These are phyloP conservation scores for Sporothrix schenckii DNA, from an alignment of 2,329 filamentous ascomycete species.

Conservation along the genomic window DNA sequence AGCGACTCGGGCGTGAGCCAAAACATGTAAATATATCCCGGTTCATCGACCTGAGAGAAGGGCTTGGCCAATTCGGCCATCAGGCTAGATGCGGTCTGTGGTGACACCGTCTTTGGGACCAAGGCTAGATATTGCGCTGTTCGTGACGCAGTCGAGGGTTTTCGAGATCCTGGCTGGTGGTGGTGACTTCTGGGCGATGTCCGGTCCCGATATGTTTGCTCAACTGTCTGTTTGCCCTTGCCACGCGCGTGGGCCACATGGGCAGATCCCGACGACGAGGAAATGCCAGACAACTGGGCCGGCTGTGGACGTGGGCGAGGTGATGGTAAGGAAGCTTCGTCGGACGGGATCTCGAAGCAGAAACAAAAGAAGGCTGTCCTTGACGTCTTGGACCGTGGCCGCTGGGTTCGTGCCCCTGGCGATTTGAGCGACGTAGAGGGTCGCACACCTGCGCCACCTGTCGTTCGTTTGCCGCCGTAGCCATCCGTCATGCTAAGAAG, in stretches of 20 bases:
- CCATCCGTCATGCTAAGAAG: constrained; percentile 62
- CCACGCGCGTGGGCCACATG: not conserved
- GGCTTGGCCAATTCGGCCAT: constrained; percentile 76
- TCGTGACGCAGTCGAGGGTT: constrained; percentile 41
- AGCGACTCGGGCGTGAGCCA: constrained; percentile 78
- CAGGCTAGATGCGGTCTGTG: constrained; percentile 69
- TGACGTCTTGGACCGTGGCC: not conserved
- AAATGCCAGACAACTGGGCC: constrained; percentile 43
- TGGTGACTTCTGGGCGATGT: constrained; percentile 34
- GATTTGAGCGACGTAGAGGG: not conserved
- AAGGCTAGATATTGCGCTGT: constrained; percentile 61
- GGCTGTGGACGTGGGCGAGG: constrained; percentile 53
- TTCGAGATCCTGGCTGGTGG: constrained; percentile 34
- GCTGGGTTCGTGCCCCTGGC: not conserved
- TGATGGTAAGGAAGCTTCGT: constrained; percentile 48
- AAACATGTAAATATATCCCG: constrained; percentile 98
- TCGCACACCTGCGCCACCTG: constrained; percentile 13
- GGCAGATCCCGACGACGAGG: not conserved
- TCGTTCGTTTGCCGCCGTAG: constrained; percentile 37
- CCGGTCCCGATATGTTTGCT: not conserved
- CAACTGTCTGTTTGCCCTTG: not conserved
- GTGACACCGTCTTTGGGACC: constrained; percentile 69
- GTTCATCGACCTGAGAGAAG: constrained; percentile 72
- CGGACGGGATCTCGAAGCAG: constrained; percentile 56
- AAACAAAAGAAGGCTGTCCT: constrained; percentile 48